phyloP scores from a whole-genome alignment of 345 rosid genomes.

The Pistacia integerrima region DNA sequence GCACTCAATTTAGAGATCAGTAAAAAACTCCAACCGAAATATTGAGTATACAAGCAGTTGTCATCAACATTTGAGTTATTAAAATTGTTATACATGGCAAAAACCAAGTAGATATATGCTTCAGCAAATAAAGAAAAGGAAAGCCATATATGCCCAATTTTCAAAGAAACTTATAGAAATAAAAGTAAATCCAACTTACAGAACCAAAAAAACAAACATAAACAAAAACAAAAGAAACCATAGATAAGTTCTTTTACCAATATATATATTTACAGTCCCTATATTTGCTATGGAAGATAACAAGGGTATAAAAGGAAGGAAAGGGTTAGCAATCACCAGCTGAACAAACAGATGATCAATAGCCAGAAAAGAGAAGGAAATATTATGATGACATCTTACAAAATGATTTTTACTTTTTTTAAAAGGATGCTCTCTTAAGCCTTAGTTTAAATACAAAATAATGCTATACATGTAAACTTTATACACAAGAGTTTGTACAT shows the following conservation, averaged over 20 bases:
- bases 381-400: neutral
- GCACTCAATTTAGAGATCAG: constrained; percentile 16
- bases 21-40: constrained; percentile 4
- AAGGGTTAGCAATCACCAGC: neutral
- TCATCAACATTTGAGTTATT: neutral
- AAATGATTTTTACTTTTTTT: neutral
- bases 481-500: too few species aligned
- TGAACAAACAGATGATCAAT: neutral
- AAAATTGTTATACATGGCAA: neutral
- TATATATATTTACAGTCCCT: neutral
- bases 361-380: neutral
- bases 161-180: neutral
- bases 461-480: too few species aligned
- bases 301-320: neutral
- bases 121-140: neutral
- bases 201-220: neutral
- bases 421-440: neutral
- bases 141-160: neutral
- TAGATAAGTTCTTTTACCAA: neutral
- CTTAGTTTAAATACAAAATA: too few species aligned
- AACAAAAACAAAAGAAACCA: neutral
- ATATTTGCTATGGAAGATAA: neutral
- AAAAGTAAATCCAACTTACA: neutral
- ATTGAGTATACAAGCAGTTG: neutral
- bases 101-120: neutral